phyloP scores from a whole-genome alignment of 2,329 filamentous ascomycete species.

The Aspergillus terreus region DNA sequence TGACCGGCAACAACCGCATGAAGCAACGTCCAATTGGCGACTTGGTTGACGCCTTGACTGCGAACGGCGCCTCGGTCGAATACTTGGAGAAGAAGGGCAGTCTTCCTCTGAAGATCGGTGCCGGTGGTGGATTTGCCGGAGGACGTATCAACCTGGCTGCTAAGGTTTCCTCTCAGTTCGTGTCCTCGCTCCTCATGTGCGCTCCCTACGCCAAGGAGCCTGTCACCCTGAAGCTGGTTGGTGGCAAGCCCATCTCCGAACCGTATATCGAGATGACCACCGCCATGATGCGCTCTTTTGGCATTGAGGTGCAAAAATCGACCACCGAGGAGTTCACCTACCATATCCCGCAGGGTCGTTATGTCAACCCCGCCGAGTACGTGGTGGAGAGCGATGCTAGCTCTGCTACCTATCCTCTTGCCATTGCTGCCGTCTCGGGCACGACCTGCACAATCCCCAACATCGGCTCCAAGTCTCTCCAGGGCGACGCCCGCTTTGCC shows the following conservation, averaged over 20 bases:
- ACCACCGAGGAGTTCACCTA: conserved; percentile 82
- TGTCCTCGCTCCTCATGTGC: conserved; percentile 94
- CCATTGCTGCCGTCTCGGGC: conserved; percentile 90
- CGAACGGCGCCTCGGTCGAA: conserved; percentile 81
- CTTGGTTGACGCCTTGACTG: conserved; percentile 81
- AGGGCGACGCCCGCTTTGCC: conserved; percentile 93
- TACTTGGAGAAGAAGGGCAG: conserved; percentile 82
- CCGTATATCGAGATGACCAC: conserved; percentile 99
- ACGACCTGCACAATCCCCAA: conserved; percentile 95
- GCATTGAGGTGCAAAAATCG: conserved; percentile 74
- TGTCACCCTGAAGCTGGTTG: conserved; percentile 83
- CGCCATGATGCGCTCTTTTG: conserved; percentile 93
- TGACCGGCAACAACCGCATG: conserved; percentile 95
- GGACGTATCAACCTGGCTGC: conserved; percentile 89
- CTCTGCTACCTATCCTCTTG: conserved; percentile 92
- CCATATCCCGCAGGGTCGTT: conserved; percentile 80
- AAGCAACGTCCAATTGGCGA: conserved; percentile 91
- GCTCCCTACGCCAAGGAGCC: conserved; percentile 94
- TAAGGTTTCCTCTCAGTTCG: conserved; percentile 97
- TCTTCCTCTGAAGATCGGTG: conserved; percentile 76
- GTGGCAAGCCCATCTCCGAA: conserved; percentile 96
- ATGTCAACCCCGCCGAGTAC: conserved; percentile 81
- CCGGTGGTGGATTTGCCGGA: conserved; percentile 77
- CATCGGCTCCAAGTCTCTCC: conserved; percentile 85
- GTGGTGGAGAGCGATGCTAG: conserved; percentile 95